Base-by-base conservation (phyloP, 768 basidiomycete genomes). In the Mycena leptocephala region DNA sequence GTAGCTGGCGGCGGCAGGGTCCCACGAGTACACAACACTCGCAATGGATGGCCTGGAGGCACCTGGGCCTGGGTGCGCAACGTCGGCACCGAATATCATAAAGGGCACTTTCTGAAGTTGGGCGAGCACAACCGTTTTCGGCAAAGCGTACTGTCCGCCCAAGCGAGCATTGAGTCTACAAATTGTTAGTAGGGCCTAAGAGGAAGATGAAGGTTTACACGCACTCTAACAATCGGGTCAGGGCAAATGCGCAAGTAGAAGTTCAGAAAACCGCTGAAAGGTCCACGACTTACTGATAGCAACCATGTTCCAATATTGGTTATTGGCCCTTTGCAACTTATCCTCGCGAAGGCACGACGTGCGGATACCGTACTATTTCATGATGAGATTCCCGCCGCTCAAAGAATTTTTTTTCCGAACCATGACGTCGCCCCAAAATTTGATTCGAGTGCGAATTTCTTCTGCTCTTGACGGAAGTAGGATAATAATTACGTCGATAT, bases 41-140 rank as follows among this genome's bases (percentile, higher is more conserved):
- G 93, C 87, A 0, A 94, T 85, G 0, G 94, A 95, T 0, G 95
- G 91, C 39, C 82, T 77, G 58, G 77, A 62, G 0, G 88, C 78
- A 0, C 93, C 92, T 16, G 93, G 90, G 0, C 89, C 88, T 0
- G 94, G 92, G 75, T 95, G 94, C 9, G 90, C 88, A 0, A 95
- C 89, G 79, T 91, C 92, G 11, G 90, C 90, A n/a, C 92, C 88
- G 72, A 88, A 83, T 22, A 89, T 81, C 78, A 90, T 88, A 39
- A 85, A 90, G 0, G 86, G 83, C 0, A 63, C 65, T 0, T 61
- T 43, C 5, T 46, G 32, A 1, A 90, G 81, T 5, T 75, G 46
- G 0, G 37, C 26, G 5, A 90, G 72, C 1, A 83, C 68, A 3
- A n/a, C 14, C 5, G 82, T 33, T 37, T 81, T 4, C 70, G 88